Evolutionary conservation across 2,329 filamentous ascomycete species (phyloP).

Genomic region (Aspergillus sp.): DNA sequence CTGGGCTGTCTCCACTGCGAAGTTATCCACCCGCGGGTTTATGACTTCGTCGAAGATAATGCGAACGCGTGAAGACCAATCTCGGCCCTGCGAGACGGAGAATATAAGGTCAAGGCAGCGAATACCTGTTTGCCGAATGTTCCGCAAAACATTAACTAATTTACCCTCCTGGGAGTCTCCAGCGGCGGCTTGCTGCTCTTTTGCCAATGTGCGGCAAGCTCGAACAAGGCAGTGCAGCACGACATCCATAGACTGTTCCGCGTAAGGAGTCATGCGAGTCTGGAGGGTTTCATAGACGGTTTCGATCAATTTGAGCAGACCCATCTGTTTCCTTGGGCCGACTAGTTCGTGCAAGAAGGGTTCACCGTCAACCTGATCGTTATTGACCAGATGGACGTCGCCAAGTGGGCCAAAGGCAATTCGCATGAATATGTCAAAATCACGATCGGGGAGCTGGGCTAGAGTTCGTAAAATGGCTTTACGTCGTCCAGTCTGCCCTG

Average conservation of each 20-base stretch:
- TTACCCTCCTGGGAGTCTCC: slow-evolving; percentile 31
- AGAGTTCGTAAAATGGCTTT: slow-evolving; percentile 73
- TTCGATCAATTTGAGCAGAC: slow-evolving; percentile 87
- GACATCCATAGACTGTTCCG: slow-evolving; percentile 69
- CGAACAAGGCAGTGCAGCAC: slow-evolving; percentile 78
- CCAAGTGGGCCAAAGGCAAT: slow-evolving; percentile 75
- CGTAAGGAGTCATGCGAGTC: slow-evolving; percentile 67
- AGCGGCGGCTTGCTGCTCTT: slow-evolving; percentile 28
- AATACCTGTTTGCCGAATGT: slow-evolving; percentile 61
- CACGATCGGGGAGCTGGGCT: slow-evolving; percentile 70
- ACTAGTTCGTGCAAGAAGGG: slow-evolving; percentile 61
- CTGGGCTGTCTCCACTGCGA: slow-evolving; percentile 84
- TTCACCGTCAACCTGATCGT: slow-evolving; percentile 50
- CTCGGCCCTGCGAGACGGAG: slow-evolving; percentile 65
- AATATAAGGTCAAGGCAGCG: slow-evolving; percentile 82
- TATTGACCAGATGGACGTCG: slow-evolving; percentile 58
- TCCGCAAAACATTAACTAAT: slow-evolving; percentile 40
- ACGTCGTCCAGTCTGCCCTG: slow-evolving; percentile 77
- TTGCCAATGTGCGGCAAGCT: slow-evolving; percentile 57
- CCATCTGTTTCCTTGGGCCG: slow-evolving; percentile 75
- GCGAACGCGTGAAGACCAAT: slow-evolving; percentile 71
- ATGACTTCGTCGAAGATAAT: slow-evolving; percentile 74
- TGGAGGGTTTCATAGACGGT: slow-evolving; percentile 84
- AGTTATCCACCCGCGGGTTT: slow-evolving; percentile 71
- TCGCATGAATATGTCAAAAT: slow-evolving; percentile 77